Evolutionary conservation across 208 protist species (phyloP), one percentile per base, ranked within the genome.

Genomic region (Leishmania arabica): DNA sequence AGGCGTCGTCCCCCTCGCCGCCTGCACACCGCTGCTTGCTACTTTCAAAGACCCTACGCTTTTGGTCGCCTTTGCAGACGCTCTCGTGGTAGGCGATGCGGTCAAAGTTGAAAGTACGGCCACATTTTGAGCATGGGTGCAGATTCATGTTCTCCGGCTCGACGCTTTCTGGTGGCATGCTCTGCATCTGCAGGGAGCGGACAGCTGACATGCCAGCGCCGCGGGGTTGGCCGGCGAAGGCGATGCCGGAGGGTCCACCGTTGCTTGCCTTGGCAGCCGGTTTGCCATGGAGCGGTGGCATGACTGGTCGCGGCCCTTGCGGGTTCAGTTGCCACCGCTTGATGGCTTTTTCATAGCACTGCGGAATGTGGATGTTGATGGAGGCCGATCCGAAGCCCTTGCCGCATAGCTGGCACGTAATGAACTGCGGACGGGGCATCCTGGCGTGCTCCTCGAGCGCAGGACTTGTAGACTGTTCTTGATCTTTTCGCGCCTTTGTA

Each of bases 71-170:
- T 45, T 93, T 93, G 88, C 96, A 98, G 27, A 96, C 92, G 70
- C 92, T 95, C 77, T 98, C 95, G 88, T 98, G 96, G 82, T 98
- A 97, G 21, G 84, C 75, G 49, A 98, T 91, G 60, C 96, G 93
- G 82, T 98, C 95, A 79, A 88, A 95, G 71, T 93, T 89, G 84
- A 98, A 98, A 64, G 54, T 92, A 45, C 96, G 89, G 19, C 94
- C 94, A 68, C 96, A 98, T 75, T 91, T 91, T 64, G 86, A 86
- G 85, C 96, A 98, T n/a, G 92, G 91, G 79, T 96, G 92, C 27
- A 96, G 86, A 77, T 95, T 95, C 53, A 83, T 72, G 80, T 94
- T 95, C 24, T 51, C 71, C 19, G 54, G 47, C 21, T 64, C 69
- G 0, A 49, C 84, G 71, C 72, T 81, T 49, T 66, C 54, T 0